Evolutionary conservation across 1,139 yeast genomes (phyloP).

Genomic region (Suhomyces bribrorum): DNA sequence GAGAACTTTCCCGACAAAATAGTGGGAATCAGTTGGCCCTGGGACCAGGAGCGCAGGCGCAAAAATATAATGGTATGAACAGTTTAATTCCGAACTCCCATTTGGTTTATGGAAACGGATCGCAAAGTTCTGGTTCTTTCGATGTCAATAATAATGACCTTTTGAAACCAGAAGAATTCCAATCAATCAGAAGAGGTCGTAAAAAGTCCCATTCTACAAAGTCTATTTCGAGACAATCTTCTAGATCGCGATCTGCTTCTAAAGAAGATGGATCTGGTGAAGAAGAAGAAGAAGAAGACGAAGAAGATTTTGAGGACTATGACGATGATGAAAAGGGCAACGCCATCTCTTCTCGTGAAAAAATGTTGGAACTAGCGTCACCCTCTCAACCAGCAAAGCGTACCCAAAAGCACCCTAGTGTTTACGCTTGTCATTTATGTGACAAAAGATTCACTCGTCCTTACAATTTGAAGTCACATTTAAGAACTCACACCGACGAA

Average conservation of each 20-base stretch:
- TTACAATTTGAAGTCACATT: conserved; percentile 86
- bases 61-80: conserved; percentile 13
- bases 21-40: conserved; percentile 7
- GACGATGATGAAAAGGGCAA: conserved; percentile 15
- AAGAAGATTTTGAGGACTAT: conserved; percentile 16
- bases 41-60: conserved; percentile 2
- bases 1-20: conserved; percentile 14
- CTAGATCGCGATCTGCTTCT: conserved; percentile 20
- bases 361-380: conserved; percentile 63
- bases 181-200: conserved; percentile 35
- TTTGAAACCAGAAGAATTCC: conserved; percentile 40
- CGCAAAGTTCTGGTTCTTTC: conserved; percentile 12
- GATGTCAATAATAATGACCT: conserved; percentile 19
- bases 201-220: conserved; percentile 30
- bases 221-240: conserved; percentile 11
- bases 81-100: conserved; percentile 22
- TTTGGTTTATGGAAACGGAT: conserved; percentile 12
- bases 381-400: conserved; percentile 53
- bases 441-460: conserved; percentile 89
- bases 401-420: conserved; percentile 74
- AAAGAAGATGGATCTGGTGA: conserved; percentile 12
- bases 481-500: conserved; percentile 92
- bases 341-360: conserved; percentile 46
- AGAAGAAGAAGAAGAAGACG: conserved; percentile 16
- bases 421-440: conserved; percentile 81